phyloP scores from a whole-genome alignment of 257 asterid species.

The Ligustrum vulgare region DNA sequence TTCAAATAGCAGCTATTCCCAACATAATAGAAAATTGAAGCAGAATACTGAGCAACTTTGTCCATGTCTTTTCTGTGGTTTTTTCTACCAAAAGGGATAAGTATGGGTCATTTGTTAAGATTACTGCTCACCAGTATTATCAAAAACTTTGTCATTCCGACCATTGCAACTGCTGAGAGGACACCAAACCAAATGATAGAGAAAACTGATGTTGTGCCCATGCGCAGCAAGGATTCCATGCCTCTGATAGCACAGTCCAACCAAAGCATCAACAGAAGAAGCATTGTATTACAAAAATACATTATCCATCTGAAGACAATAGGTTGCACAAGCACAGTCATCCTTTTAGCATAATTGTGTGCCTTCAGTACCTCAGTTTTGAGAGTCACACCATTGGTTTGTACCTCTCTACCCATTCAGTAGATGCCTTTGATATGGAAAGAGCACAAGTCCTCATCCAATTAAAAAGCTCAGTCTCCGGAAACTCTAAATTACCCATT shows the following conservation, averaged over 20 bases:
- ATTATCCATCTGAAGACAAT: constrained; percentile 61
- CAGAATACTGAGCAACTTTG: background rate
- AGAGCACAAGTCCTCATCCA: constrained; percentile 49
- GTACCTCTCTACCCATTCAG: constrained; percentile 68
- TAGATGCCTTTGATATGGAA: constrained; percentile 52
- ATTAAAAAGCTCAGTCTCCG: constrained; percentile 52
- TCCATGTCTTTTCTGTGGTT: background rate
- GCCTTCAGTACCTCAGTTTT: constrained; percentile 41
- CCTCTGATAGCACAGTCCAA: constrained; percentile 91
- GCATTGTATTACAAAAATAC: constrained; percentile 62
- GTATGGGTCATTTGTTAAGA: constrained; percentile 1
- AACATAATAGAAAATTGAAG: background rate
- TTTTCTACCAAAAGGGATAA: constrained; percentile 2
- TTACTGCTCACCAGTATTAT: constrained; percentile 60
- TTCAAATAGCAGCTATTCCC: background rate
- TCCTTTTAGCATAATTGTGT: constrained; percentile 45
- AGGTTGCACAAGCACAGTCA: constrained; percentile 68
- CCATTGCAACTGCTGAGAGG: constrained; percentile 64
- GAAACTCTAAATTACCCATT: constrained; percentile 41
- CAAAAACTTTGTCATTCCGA: constrained; percentile 65
- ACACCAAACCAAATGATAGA: constrained; percentile 78
- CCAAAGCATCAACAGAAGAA: constrained; percentile 82
- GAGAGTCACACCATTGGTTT: constrained; percentile 44
- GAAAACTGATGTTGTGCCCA: constrained; percentile 92
- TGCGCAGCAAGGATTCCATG: constrained; percentile 74